Percentiles rank a stretch among this genome's conserved stretches.
phyloP scores from a whole-genome alignment of 768 basidiomycete species.

The Amylocystis lapponica region DNA sequence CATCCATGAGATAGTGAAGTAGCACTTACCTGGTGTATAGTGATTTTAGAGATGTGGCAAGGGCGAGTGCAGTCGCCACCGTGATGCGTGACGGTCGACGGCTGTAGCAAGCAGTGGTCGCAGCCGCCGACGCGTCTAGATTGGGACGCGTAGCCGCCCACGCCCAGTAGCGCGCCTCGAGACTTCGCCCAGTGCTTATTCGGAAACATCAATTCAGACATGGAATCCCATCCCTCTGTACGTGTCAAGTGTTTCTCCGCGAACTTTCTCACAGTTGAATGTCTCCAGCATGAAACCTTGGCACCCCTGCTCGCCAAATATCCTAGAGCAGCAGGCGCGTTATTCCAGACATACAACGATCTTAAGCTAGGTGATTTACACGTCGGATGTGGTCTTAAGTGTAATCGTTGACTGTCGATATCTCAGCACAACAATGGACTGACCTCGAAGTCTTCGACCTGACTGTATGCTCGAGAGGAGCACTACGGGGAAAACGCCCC shows the following conservation, averaged over 20 bases:
- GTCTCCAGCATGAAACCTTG: slow-evolving; percentile 40
- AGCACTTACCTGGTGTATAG: too few relatives aligned
- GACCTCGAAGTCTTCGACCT: slow-evolving; percentile 62
- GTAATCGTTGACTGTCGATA: neutral
- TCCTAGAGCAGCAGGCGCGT: slow-evolving; percentile 49
- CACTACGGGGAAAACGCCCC: slow-evolving; percentile 52
- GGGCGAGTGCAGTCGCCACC: too few relatives aligned
- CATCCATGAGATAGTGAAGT: too few relatives aligned
- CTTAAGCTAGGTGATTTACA: slow-evolving; percentile 45
- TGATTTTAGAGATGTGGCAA: too few relatives aligned
- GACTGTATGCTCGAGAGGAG: slow-evolving; percentile 43
- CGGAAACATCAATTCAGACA: too few relatives aligned
- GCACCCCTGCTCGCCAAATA: slow-evolving; percentile 50
- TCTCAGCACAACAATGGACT: slow-evolving; percentile 66
- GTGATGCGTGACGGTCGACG: too few relatives aligned
- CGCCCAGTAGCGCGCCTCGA: too few relatives aligned
- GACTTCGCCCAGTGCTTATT: too few relatives aligned
- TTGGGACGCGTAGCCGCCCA: too few relatives aligned
- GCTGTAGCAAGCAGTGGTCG: too few relatives aligned
- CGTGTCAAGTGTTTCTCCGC: neutral
- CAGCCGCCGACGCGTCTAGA: too few relatives aligned
- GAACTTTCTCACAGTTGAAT: neutral
- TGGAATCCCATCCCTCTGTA: slow-evolving; percentile 25
- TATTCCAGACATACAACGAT: slow-evolving; percentile 79
- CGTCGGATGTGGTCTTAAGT: too few relatives aligned